Conservation (phyloP, 805 yeast species). For the Yamadazyma phyllophila region DNA sequence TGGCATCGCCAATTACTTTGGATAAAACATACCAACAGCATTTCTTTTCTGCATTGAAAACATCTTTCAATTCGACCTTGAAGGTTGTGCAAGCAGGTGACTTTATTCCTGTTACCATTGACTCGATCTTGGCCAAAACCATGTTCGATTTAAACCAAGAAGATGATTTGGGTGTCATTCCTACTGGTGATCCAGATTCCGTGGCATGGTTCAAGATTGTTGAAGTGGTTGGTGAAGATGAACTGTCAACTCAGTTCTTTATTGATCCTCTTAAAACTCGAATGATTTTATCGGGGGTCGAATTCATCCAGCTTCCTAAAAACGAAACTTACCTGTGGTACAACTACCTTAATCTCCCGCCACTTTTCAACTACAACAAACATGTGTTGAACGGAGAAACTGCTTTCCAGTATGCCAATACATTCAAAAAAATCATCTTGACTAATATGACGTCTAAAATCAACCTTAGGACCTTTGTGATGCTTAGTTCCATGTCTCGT, state of each 20-base stretch:
- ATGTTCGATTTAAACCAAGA: conserved; percentile 37
- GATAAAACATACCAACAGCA: conserved; percentile 61
- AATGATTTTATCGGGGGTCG: conserved; percentile 66
- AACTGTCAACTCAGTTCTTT: conserved; percentile 40
- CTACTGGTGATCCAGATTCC: conserved; percentile 62
- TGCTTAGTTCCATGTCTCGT: conserved; percentile 66
- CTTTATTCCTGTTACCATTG: conserved; percentile 74
- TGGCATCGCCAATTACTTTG: conserved; percentile 67
- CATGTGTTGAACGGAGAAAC: conserved; percentile 17
- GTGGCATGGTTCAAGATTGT: conserved; percentile 84
- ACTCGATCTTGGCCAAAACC: conserved; percentile 61
- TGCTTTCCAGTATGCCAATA: conserved; percentile 48
- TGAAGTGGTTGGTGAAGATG: conserved; percentile 40
- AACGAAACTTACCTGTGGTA: conserved; percentile 43
- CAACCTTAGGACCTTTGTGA: conserved; percentile 56
- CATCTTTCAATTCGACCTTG: conserved; percentile 54
- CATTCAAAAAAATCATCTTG: conserved; percentile 51
- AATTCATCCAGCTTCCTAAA: conserved; percentile 35
- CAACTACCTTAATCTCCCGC: conserved; percentile 44
- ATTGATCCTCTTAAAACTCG: conserved; percentile 69
- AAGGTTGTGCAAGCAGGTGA: conserved; percentile 67
- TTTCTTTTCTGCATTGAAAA: conserved; percentile 58
- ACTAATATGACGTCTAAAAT: conserved; percentile 46
- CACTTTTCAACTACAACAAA: conserved; percentile 34
- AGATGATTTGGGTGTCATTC: conserved; percentile 38